Base-by-base conservation (phyloP, 2,329 filamentous ascomycete species). In the Nothopassalora personata region DNA sequence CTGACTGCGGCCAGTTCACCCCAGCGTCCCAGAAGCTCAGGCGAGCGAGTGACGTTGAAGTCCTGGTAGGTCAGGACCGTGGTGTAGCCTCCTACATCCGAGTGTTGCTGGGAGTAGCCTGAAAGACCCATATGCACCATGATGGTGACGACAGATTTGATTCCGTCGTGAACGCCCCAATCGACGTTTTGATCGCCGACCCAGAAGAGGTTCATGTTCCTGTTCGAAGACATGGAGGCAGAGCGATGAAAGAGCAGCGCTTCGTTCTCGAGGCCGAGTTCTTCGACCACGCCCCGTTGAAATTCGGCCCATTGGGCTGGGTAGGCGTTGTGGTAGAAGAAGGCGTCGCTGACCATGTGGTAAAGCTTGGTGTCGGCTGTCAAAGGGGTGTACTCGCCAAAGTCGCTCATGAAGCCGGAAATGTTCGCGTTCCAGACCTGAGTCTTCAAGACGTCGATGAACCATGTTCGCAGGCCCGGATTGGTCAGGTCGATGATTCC, bases 181-280 rank as follows among this genome's bases (percentile, higher is more conserved):
- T 70, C 65, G 18, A 71, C 70, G 48, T 74, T 67, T 52, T 75
- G 72, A 48, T 75, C 73, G 39, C 73, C 73, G 3, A 70, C 71
- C 73, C 73, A 75, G 68, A 74, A 75, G 7, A 75, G 64, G 55
- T 74, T 74, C 64, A 71, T 72, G 61, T 74, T 64, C 11, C 67
- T 65, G 53, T 72, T 70, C 0, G 72, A 66, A 1, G 64, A 67
- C 51, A 72, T 68, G 7, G 71, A 66, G 0, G 72, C 71, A 2
- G 71, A 73, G 11, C 72, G 70, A 54, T 75, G 72, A 64, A 74
- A 74, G 7, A 71, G 63, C 39, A 74, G 64, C 0, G 70, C 67
- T 52, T 74, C 72, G 15, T 65, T 54, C 52, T 72, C 64, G 8
- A 68, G 62, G 6, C 65, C 63, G 5, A 71, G 64, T 10, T 66